phyloP scores from a whole-genome alignment of 257 asterid species.

The Thymus mandschuricus region DNA sequence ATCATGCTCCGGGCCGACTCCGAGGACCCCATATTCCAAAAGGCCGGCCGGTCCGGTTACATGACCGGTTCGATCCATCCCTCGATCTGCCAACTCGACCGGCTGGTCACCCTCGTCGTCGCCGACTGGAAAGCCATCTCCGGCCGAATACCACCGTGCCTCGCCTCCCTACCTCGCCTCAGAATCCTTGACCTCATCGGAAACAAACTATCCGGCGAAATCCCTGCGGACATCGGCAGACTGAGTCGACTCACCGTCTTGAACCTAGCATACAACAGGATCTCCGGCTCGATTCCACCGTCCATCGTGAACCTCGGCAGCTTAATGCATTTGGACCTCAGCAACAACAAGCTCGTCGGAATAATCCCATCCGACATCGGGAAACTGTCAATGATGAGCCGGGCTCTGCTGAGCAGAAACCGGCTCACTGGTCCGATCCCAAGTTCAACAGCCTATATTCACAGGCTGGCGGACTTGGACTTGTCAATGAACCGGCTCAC shows the following conservation, averaged over 20 bases:
- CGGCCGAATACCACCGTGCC: constrained; percentile 68
- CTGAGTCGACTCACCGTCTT: constrained; percentile 62
- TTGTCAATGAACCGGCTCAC: constrained; percentile 59
- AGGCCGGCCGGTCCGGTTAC: constrained; percentile 69
- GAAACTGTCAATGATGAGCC: constrained; percentile 76
- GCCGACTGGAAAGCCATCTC: constrained; percentile 84
- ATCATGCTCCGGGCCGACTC: constrained; percentile 80
- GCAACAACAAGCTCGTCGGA: constrained; percentile 61
- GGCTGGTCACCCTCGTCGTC: constrained; percentile 64
- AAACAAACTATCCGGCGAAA: constrained; percentile 63
- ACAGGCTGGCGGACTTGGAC: constrained; percentile 75
- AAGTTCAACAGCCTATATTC: constrained; percentile 46
- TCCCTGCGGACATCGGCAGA: constrained; percentile 67
- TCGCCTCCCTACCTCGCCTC: constrained; percentile 53
- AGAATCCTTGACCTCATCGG: constrained; percentile 74
- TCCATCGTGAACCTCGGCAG: constrained; percentile 62
- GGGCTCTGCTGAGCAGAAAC: constrained; percentile 66
- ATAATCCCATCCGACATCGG: constrained; percentile 66
- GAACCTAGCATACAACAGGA: constrained; percentile 69
- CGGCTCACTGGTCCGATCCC: constrained; percentile 74
- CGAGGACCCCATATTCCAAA: constrained; percentile 68
- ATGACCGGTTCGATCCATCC: constrained; percentile 72
- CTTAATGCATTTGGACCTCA: constrained; percentile 75
- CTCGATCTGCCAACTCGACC: constrained; percentile 64
- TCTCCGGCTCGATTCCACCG: constrained; percentile 67